Conservation (phyloP, 1,139 yeast species). For the Suhomyces anneliseae region DNA sequence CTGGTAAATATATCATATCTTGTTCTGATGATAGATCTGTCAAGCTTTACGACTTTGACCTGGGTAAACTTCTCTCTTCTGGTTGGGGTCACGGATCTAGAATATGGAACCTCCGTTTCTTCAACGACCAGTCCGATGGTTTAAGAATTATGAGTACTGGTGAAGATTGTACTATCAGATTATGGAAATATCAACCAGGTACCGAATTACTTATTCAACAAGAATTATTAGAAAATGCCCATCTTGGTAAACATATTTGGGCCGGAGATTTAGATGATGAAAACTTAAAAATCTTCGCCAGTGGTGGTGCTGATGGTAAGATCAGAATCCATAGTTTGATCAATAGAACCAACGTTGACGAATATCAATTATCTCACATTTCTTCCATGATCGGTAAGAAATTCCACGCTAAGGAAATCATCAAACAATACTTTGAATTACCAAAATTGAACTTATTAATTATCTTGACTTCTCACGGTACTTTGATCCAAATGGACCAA, state of each 20-base stretch:
- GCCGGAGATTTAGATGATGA: slow-evolving; percentile 59
- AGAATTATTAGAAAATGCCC: slow-evolving; percentile 55
- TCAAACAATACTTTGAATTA: slow-evolving; percentile 60
- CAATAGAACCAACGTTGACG: slow-evolving; percentile 18
- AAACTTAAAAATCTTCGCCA: slow-evolving; percentile 50
- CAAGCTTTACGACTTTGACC: slow-evolving; percentile 62
- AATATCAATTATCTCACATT: slow-evolving; percentile 16
- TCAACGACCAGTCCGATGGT: slow-evolving; percentile 22
- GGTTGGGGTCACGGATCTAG: slow-evolving; percentile 98
- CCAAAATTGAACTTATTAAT: slow-evolving; percentile 40
- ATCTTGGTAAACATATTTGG: slow-evolving; percentile 89
- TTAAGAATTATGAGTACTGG: slow-evolving; percentile 65
- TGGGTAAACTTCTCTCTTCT: slow-evolving; percentile 61
- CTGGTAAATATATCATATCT: slow-evolving; percentile 60
- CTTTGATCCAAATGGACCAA: slow-evolving; percentile 37
- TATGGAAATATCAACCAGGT: slow-evolving; percentile 56
- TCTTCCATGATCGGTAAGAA: slow-evolving; percentile 22
- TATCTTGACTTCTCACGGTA: slow-evolving; percentile 64
- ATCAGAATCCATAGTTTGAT: slow-evolving; percentile 59
- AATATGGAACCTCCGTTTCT: slow-evolving; percentile 80
- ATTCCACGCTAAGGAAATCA: slow-evolving; percentile 50
- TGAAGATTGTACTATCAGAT: slow-evolving; percentile 86
- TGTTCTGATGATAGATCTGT: slow-evolving; percentile 95
- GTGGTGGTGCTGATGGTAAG: slow-evolving; percentile 92
- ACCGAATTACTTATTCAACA: slow-evolving; percentile 24